Evolutionary conservation across 192 early-diverging fungal genomes (phyloP).

Genomic region (Coemansia sp.): DNA sequence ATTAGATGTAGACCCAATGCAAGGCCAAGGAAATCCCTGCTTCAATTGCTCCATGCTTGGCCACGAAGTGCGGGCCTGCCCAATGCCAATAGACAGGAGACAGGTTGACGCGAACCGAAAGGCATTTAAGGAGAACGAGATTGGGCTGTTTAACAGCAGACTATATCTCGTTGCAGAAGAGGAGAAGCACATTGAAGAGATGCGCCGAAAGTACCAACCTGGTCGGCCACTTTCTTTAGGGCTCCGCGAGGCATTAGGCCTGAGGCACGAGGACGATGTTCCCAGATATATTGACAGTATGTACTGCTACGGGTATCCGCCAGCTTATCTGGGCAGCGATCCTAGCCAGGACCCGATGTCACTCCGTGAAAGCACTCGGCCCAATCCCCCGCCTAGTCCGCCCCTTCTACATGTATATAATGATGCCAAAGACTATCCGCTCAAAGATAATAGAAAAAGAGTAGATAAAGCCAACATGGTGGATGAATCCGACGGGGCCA

Average conservation of each 20-base stretch:
- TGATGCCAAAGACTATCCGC: slow-evolving; percentile 24
- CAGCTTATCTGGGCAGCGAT: slow-evolving; percentile 36
- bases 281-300: slow-evolving; percentile 42
- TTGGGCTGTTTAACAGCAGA: slow-evolving; percentile 29
- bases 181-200: slow-evolving; percentile 23
- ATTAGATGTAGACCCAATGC: slow-evolving; percentile 10
- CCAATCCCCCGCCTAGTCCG: slow-evolving; percentile 17
- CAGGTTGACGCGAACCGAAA: slow-evolving; percentile 32
- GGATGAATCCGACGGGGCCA: neutral
- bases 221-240: slow-evolving; percentile 39
- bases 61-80: slow-evolving; percentile 43
- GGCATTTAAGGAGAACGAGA: slow-evolving; percentile 28
- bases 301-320: slow-evolving; percentile 41
- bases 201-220: slow-evolving; percentile 34
- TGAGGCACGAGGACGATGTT: slow-evolving; percentile 22
- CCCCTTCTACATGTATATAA: slow-evolving; percentile 26
- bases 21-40: slow-evolving; percentile 41
- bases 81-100: slow-evolving; percentile 28
- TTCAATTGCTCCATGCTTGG: slow-evolving; percentile 50
- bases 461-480: neutral
- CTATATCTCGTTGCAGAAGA: slow-evolving; percentile 37
- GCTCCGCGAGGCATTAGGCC: slow-evolving; percentile 32
- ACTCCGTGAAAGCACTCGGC: neutral
- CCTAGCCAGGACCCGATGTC: slow-evolving; percentile 36
- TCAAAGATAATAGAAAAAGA: neutral